Base-by-base conservation (phyloP, 1,139 yeast genomes). In the Debaryomyces sp. region DNA sequence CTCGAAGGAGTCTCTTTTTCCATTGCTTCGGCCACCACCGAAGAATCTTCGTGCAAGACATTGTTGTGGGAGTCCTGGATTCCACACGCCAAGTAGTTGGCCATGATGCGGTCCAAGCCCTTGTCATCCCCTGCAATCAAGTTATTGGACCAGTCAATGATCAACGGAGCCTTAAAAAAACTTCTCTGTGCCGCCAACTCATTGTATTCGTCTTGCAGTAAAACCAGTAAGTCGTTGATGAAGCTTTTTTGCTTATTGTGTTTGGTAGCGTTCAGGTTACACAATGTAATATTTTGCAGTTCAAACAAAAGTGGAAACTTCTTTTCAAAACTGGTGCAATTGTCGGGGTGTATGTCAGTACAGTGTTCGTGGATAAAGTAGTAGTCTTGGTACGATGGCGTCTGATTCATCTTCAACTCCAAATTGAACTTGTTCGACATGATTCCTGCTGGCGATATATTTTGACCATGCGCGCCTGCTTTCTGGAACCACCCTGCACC, bases 81-180 rank as follows among this genome's bases (percentile, higher is more conserved):
- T 17, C 77, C 77, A 49, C 77, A 70, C 45, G 66, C 59, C 52
- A 67, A 61, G 59, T 73, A 75, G 63, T 77, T 73, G 38, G 70
- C 67, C 70, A 77, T 70, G 50, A 77, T 70, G 38, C 79, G 57
- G 54, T 71, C 73, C 51, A 77, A 66, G 43, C 77, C 69, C 10
- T 64, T 61, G 45, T 73, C 76, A 55, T 79, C 79, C 50, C 76
- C 74, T 4, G 87, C 87, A 49, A 82, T 67, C 59, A 77, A 63
- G 46, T 70, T 64, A 59, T 81, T 75, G 47, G 75, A 76, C 76
- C 82, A 80, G 66, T 84, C 89, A 45, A 83, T 81, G 34, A 82
- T 71, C 51, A 84, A 68, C 0, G 85, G 87, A 5, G 78, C 66
- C 33, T 43, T 38, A 33, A 27, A 23, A 10, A 45, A 48, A 30